phyloP scores from a whole-genome alignment of 1,139 yeast genomes.

The Diutina ranongensis region DNA sequence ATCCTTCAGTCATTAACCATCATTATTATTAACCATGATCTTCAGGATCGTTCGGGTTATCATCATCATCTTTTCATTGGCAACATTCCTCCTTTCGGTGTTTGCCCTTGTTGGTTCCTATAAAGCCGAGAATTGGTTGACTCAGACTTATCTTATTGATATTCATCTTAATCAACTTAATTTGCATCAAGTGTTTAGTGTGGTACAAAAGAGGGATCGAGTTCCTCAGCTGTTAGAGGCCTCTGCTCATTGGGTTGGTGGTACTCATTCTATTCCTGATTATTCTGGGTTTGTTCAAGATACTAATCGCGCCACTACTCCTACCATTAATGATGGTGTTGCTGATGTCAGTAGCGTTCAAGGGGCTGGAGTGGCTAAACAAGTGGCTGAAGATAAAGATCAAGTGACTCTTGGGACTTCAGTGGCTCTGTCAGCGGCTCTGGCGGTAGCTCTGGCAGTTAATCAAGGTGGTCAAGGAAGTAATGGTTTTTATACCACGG shows the following conservation, averaged over 20 bases:
- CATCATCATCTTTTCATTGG: constrained; percentile 24
- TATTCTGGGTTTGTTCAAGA: background rate
- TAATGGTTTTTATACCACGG: constrained; percentile 4
- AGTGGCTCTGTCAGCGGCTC: background rate
- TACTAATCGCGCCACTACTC: background rate
- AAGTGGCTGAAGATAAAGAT: too few relatives aligned
- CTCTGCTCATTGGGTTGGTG: background rate
- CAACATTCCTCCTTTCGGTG: constrained; percentile 21
- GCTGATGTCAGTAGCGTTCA: background rate
- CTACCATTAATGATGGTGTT: background rate
- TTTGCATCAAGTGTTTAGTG: constrained; percentile 12
- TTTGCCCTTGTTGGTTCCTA: constrained; percentile 35
- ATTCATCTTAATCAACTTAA: constrained; percentile 26
- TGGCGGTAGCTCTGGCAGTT: background rate
- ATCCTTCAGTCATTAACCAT: too few relatives aligned
- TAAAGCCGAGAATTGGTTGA: constrained; percentile 22
- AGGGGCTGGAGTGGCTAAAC: background rate
- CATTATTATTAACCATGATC: constrained; percentile 11
- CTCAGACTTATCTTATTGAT: constrained; percentile 26
- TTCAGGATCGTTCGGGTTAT: constrained; percentile 25
- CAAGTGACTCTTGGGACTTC: too few relatives aligned
- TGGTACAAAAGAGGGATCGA: background rate
- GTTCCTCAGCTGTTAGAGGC: background rate
- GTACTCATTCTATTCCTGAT: background rate
- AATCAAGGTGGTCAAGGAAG: too few relatives aligned